Base-by-base conservation (phyloP, 345 rosid genomes). In the Populus pruinosa region DNA sequence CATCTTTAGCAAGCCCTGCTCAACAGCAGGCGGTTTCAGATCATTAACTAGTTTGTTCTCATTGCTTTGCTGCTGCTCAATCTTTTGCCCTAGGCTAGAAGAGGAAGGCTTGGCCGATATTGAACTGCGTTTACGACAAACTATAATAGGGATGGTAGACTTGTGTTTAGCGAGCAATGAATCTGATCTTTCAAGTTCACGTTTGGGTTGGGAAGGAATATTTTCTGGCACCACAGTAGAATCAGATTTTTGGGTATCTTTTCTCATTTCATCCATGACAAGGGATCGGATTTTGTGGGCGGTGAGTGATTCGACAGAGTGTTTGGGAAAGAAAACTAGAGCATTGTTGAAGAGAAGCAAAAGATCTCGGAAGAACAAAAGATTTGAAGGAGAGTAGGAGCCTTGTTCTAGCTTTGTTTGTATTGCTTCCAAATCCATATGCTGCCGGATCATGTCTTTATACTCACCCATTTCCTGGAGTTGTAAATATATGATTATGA, bases 261-360 rank as follows among this genome's bases (percentile, higher is more conserved):
- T 88, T 76, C 53, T 77, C 78, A 90, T 69, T 69, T 89, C 83
- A 33, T 71, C 27, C 7, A 79, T 83, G 44, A 91, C 83, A 44
- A 89, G 82, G 20, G 72, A 67, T 77, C 88, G 84, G 39, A 93
- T 86, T 55, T 91, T 83, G 23, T 74, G 85, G 68, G 97, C 93
- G 3, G 93, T 77, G 72, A 29, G 66, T 10, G 85, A 89, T 72
- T 89, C 88, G 1, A 75, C 71, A 7, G 95, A 91, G 39, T 86
- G 72, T 38, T 78, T 82, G 64, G 93, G 85, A 75, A 87, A 92
- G 83, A 86, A 89, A 77, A 85, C 82, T 55, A 89, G 69, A 68
- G 86, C 89, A 77, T 92, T 92, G 78, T 84, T 85, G 84, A 91
- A 84, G 80, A 92, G 90, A 81, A 91, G 93, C 67, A 87, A 82